Percentiles rank a stretch among this genome's conserved stretches.
Conservation (phyloP, 75 land plant species). For the Selaginella moellendorffii region DNA sequence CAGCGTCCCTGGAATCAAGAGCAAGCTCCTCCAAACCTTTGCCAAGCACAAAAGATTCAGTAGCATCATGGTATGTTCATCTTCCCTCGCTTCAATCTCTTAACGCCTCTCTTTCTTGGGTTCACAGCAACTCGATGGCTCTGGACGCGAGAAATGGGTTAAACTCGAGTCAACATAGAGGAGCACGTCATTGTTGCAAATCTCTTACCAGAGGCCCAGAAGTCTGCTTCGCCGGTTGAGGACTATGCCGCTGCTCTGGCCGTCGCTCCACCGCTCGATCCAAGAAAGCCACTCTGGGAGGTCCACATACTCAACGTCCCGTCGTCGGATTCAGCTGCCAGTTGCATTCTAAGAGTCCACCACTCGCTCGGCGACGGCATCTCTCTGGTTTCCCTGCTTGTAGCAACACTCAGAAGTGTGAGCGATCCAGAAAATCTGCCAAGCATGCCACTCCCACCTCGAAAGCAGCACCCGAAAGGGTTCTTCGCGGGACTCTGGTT, state of each 20-base stretch:
- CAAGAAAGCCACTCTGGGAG: constrained; percentile 12
- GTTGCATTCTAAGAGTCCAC: constrained; percentile 9
- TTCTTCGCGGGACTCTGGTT: constrained; percentile 1
- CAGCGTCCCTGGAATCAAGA: not conserved
- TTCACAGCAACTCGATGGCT: not conserved
- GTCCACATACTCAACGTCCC: constrained; percentile 1
- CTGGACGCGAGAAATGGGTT: not conserved
- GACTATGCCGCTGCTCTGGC: constrained; percentile 1
- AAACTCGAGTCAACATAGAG: not conserved
- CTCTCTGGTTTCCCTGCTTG: constrained; percentile 6
- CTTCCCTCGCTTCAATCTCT: not conserved
- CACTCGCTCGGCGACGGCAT: constrained; percentile 11
- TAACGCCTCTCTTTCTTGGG: not conserved
- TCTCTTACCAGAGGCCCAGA: no score
- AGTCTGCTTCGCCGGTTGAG: not conserved
- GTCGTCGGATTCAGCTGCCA: constrained; percentile 8
- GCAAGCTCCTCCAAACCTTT: not conserved
- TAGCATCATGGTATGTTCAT: not conserved
- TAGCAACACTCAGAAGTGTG: not conserved
- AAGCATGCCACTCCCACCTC: not conserved
- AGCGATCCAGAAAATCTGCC: not conserved
- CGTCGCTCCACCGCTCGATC: constrained; percentile 1
- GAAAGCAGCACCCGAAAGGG: no score
- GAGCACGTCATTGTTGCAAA: not conserved
- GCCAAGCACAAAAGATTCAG: not conserved